A percentile compares a stretch with the other conserved stretches of the same genome.
Evolutionary conservation across 768 basidiomycete species (phyloP).

Genomic region (Amanita rubescens): DNA sequence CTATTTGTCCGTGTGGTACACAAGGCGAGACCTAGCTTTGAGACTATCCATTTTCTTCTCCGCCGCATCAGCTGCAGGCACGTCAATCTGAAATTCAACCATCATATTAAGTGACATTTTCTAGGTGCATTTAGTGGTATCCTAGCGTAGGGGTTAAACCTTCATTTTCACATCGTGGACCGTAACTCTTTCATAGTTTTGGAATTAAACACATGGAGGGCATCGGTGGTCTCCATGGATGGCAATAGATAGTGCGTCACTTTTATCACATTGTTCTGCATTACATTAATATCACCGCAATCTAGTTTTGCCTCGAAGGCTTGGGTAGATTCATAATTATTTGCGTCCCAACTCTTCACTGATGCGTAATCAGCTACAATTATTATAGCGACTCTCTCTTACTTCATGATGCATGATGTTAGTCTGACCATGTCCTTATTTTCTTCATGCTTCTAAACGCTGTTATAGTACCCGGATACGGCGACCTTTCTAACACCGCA

Average conservation of each 20-base stretch:
- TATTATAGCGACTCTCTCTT: conserved; percentile 33
- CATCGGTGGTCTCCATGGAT: conserved; percentile 30
- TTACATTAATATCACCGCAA: background rate
- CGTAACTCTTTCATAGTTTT: conserved; percentile 28
- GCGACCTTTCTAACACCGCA: no score
- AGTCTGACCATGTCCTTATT: conserved; percentile 7
- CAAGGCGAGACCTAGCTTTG: conserved; percentile 46
- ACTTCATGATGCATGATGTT: conserved; percentile 50
- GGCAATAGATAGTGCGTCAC: conserved; percentile 42
- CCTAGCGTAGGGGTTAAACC: conserved; percentile 30
- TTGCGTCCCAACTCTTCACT: background rate
- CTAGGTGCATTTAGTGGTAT: conserved; percentile 40
- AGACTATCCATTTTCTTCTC: conserved; percentile 60
- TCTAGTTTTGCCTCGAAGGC: conserved; percentile 40
- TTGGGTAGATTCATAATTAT: conserved; percentile 18
- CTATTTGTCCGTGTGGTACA: conserved; percentile 54
- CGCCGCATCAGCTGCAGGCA: conserved; percentile 50
- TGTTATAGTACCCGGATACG: conserved; percentile 35
- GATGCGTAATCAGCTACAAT: conserved; percentile 21
- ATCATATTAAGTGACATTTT: conserved; percentile 2
- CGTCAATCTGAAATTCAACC: background rate
- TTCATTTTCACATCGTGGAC: background rate
- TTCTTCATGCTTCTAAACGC: background rate
- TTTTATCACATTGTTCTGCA: background rate
- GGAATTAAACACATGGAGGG: conserved; percentile 40